Conservation (phyloP, 2,329 filamentous ascomycete species). For the Beauveria pseudobassiana region DNA sequence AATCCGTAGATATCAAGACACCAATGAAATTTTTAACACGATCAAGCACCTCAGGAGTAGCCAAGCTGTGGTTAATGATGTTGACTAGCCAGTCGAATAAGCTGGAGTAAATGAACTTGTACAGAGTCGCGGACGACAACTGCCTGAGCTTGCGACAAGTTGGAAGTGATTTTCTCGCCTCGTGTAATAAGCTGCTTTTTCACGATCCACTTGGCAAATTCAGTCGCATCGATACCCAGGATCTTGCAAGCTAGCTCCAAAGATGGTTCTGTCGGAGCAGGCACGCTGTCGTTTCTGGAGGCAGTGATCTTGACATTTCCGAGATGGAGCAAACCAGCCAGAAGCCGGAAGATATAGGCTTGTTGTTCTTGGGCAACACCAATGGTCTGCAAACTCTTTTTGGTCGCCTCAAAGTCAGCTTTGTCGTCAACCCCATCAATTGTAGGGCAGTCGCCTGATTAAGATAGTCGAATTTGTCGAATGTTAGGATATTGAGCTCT, state of each 20-base stretch:
- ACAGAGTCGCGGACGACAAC: slow-evolving; percentile 94
- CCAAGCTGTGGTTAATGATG: slow-evolving; percentile 84
- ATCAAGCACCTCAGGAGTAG: slow-evolving; percentile 77
- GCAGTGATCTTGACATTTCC: slow-evolving; percentile 96
- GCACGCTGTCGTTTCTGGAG: slow-evolving; percentile 77
- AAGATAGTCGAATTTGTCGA: slow-evolving; percentile 91
- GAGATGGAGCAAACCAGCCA: slow-evolving; percentile 86
- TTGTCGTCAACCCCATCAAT: slow-evolving; percentile 96
- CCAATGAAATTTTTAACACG: slow-evolving; percentile 89
- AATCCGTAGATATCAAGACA: slow-evolving; percentile 98
- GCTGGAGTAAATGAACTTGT: slow-evolving; percentile 95
- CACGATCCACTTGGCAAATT: slow-evolving; percentile 96
- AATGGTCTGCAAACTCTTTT: slow-evolving; percentile 78
- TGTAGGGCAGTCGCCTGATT: slow-evolving; percentile 84
- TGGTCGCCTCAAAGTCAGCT: slow-evolving; percentile 84
- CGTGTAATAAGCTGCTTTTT: slow-evolving; percentile 97
- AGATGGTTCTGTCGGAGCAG: slow-evolving; percentile 73
- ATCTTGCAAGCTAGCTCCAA: slow-evolving; percentile 75
- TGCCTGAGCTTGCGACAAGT: slow-evolving; percentile 87
- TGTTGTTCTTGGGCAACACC: slow-evolving; percentile 72
- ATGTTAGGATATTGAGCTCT: slow-evolving; percentile 68
- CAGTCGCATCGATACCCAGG: slow-evolving; percentile 75
- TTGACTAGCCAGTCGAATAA: slow-evolving; percentile 99
- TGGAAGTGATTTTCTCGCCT: slow-evolving; percentile 95
- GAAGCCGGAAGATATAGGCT: slow-evolving; percentile 76